These are phyloP conservation scores for Takashimella tepidaria DNA, from an alignment of 1,284 basidiomycete genomes.

Conservation along the genomic window DNA sequence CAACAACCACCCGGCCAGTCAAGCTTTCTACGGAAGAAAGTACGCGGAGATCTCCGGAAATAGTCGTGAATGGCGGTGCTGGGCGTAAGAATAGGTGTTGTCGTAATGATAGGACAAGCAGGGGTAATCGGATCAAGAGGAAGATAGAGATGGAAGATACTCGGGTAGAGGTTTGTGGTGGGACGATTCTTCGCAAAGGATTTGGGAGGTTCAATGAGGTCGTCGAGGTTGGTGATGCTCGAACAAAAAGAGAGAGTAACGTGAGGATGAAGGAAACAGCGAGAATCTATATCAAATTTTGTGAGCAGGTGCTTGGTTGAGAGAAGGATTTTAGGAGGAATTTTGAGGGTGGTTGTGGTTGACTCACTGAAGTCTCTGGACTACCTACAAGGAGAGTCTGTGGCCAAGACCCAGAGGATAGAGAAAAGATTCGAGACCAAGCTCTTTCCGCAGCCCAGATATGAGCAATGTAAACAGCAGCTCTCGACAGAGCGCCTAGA, in stretches of 20 bases:
- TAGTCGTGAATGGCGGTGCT: constrained; percentile 52
- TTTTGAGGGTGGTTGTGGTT: too few species aligned
- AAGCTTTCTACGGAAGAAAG: constrained; percentile 63
- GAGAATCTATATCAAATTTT: constrained; percentile 21
- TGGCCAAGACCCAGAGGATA: background rate
- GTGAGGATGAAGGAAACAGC: constrained; percentile 29
- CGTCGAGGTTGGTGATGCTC: constrained; percentile 10
- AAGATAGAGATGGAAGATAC: constrained; percentile 3
- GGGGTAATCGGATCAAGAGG: constrained; percentile 28
- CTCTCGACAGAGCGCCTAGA: background rate
- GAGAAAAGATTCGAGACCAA: constrained; percentile 10
- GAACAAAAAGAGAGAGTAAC: constrained; percentile 20
- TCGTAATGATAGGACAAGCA: constrained; percentile 27
- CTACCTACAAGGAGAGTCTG: constrained; percentile 6
- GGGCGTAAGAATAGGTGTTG: constrained; percentile 33
- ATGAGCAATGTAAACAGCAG: constrained; percentile 17
- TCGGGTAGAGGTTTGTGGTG: constrained; percentile 6
- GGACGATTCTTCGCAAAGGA: constrained; percentile 6
- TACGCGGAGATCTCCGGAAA: constrained; percentile 57
- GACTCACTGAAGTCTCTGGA: constrained; percentile 30
- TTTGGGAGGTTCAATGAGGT: constrained; percentile 11
- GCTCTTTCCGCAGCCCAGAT: constrained; percentile 17
- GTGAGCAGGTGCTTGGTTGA: background rate
- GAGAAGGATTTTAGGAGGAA: too few species aligned
- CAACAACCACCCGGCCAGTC: constrained; percentile 73